Conservation (phyloP, 768 basidiomycete species). For the Auriscalpium vulgare region DNA sequence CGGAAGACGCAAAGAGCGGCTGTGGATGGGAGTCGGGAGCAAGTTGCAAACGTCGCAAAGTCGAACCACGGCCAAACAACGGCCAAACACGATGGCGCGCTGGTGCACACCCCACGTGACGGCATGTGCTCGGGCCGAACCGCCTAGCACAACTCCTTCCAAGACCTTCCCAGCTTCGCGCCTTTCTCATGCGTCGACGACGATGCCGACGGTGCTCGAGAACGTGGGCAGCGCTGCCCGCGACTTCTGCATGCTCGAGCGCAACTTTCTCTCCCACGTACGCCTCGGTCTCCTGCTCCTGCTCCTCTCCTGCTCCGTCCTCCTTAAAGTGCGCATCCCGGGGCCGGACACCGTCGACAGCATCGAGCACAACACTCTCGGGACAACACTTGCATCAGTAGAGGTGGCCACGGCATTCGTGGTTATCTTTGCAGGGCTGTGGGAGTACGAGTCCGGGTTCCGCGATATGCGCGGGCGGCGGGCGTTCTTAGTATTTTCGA, state of each 20-base stretch:
- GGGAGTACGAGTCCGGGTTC: constrained; percentile 58
- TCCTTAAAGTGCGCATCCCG: constrained; percentile 51
- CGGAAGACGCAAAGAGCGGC: not conserved
- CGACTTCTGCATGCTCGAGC: constrained; percentile 74
- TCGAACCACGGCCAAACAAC: constrained; percentile 2
- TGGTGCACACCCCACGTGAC: not conserved
- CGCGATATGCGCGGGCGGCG: constrained; percentile 47
- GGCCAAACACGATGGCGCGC: not conserved
- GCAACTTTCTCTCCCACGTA: constrained; percentile 63
- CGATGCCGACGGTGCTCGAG: constrained; percentile 16
- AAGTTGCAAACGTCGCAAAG: not conserved
- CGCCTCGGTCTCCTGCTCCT: constrained; percentile 59
- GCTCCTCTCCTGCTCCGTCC: constrained; percentile 53
- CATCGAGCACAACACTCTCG: constrained; percentile 19
- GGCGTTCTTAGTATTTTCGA: constrained; percentile 52
- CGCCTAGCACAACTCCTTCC: not conserved
- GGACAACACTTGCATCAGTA: constrained; percentile 43
- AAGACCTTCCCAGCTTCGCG: no score
- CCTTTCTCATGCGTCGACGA: not conserved
- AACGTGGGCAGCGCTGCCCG: constrained; percentile 42
- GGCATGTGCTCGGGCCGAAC: not conserved
- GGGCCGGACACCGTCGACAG: constrained; percentile 16
- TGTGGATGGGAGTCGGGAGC: not conserved
- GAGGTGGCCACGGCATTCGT: constrained; percentile 46
- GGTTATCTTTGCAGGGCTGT: constrained; percentile 48